These are phyloP conservation scores for Collybia nuda DNA, from an alignment of 768 basidiomycete species.

Conservation along the genomic window DNA sequence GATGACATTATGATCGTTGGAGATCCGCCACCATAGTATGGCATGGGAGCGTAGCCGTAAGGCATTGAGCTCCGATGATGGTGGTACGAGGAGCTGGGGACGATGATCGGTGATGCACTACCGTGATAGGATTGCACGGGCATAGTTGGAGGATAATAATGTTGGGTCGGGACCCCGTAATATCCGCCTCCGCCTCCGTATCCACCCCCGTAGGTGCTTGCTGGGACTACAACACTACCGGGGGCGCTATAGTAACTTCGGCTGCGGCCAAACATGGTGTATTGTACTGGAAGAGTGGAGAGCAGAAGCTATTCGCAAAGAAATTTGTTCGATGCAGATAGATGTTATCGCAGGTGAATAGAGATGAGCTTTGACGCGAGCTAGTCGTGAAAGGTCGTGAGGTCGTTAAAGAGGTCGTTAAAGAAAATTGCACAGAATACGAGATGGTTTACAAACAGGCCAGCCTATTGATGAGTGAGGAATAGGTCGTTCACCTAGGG, in stretches of 20 bases:
- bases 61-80: background rate
- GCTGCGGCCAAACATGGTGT: background rate
- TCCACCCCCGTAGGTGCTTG: conserved; percentile 10
- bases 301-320: too few relatives aligned
- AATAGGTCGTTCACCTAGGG: background rate
- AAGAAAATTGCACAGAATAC: conserved; percentile 11
- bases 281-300: background rate
- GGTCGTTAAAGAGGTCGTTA: conserved; percentile 15
- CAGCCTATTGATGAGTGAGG: conserved; percentile 17
- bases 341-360: background rate
- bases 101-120: conserved; percentile 10
- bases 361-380: background rate
- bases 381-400: conserved; percentile 15
- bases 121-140: conserved; percentile 8
- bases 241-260: conserved; percentile 15
- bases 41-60: conserved; percentile 9
- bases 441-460: conserved; percentile 13
- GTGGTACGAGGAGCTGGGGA: conserved; percentile 10
- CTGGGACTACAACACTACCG: conserved; percentile 18
- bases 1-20: conserved; percentile 14
- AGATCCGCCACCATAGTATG: conserved; percentile 8
- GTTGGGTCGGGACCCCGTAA: conserved; percentile 6
- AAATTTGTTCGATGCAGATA: background rate
- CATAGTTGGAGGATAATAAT: conserved; percentile 9
- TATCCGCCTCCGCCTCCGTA: conserved; percentile 10